Base-by-base conservation (phyloP, 2,329 filamentous ascomycete species). In the Pseudogymnoascus sp. region DNA sequence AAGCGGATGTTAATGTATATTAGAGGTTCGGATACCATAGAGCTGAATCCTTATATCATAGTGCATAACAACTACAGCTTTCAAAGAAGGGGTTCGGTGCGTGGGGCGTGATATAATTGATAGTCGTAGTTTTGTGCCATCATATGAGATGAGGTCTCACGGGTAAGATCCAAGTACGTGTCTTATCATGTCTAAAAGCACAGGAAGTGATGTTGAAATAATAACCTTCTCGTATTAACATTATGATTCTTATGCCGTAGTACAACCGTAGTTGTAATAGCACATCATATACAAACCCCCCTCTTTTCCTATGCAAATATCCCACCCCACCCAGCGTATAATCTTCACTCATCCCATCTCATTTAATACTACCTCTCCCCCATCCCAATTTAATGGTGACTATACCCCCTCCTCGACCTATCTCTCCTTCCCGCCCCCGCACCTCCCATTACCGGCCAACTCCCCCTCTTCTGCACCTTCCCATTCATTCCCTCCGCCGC, bases 281-380 rank as follows among this genome's bases (percentile, higher is more conserved):
- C 25, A 31, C 25, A 53, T 31, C 46, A 53, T 53, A 31, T 53
- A 53, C 46, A 53, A 53, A 10, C 8, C n/a, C 46, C 25, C 46
- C 25, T 31, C 25, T 53, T 53, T 53, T 31, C 4, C 46, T 18
- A 31, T 3, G 14, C 46, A 18, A 53, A 53, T 31, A 53, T 16
- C 46, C 46, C 23, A 53, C 12, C 46, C 23, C 44, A 1, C 44
- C 46, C n/a, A 31, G 10, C 46, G 25, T 53, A 31, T 53, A 53
- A 31, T 71, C 18, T 69, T 70, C 18, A 68, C 68, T n/a, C 67
- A 67, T 28, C 61, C 65, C 37, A 61, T 66, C 37, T 2, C 40
- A 37, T 50, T 62, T 34, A 63, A 66, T 66, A 61, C 66, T 68
- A 14, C 62, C 21, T 61, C 62, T 59, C 65, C 67, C 8, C 7